Base-by-base conservation (phyloP, 371 early-diverging fungal genomes). In the Rhizopus microsporus region DNA sequence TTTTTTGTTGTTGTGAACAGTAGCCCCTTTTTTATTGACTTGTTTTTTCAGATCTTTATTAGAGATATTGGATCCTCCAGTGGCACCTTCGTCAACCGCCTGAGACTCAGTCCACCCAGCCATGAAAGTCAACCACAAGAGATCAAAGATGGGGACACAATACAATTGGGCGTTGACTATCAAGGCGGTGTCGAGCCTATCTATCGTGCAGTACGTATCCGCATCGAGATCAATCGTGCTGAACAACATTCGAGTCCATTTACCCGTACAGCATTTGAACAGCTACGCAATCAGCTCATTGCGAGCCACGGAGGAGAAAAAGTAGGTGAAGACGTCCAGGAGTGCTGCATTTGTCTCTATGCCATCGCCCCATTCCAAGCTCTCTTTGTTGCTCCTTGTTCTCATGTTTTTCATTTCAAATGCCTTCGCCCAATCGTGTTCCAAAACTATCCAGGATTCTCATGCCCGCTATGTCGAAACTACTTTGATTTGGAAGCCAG, bases 151-250 rank as follows among this genome's bases (percentile, higher is more conserved):
- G 92, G 93, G 17, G 96, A 97, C 72, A 78, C 91, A 16, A 67
- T 97, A 50, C 94, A 94, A 68, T 83, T 97, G 50, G 97, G 97
- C 33, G 89, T 96, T 16, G 97, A 96, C 66, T 97, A 93, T 74
- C 94, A 93, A 65, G 97, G 95, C 33, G 93, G 95, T 46, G 9
- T 59, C 31, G 54, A 69, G 65, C 75, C 84, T 46, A 83, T 85
- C 12, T 85, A 79, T 59, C 71, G 83, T 65, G 90, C 91, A 56
- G 91, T 90, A 10, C 84, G 85, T 62, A 90, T 90, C 57, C 64
- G 88, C 29, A 68, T 90, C 17, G 89, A 90, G 67, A 65, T 90
- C 47, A 88, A 90, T 63, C 80, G 89, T 37, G 81, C 81, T 16
- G 35, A 31, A 38, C 65, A 56, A 34, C 55, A 54, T 7, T 15